Evolutionary conservation across 495 filamentous ascomycete genomes (phyloP).

Genomic region (Lentithecium fluviatile): DNA sequence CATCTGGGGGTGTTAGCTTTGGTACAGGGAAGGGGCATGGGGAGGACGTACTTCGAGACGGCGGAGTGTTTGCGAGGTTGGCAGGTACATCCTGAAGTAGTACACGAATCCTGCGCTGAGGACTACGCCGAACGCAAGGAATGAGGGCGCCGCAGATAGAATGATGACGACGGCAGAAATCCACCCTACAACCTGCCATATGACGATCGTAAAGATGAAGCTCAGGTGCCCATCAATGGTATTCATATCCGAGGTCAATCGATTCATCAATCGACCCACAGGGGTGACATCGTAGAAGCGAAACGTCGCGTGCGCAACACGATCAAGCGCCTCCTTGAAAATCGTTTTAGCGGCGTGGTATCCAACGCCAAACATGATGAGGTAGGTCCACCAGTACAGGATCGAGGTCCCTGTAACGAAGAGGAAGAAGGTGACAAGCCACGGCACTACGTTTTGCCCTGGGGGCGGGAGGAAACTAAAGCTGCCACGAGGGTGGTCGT

Average conservation of each 20-base stretch:
- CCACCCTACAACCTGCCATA: slow-evolving; percentile 66
- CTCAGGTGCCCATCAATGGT: slow-evolving; percentile 79
- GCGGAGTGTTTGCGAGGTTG: slow-evolving; percentile 76
- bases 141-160: slow-evolving; percentile 67
- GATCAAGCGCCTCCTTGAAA: slow-evolving; percentile 65
- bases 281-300: slow-evolving; percentile 86
- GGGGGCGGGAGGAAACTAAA: slow-evolving; percentile 65
- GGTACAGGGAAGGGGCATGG: neutral
- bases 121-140: slow-evolving; percentile 65
- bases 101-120: slow-evolving; percentile 63
- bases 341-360: slow-evolving; percentile 72
- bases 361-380: slow-evolving; percentile 64
- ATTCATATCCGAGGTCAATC: slow-evolving; percentile 79
- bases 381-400: slow-evolving; percentile 45
- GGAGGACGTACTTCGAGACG: slow-evolving; percentile 56
- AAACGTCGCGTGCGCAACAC: slow-evolving; percentile 75
- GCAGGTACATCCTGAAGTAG: slow-evolving; percentile 72
- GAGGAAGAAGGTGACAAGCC: slow-evolving; percentile 66
- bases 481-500: slow-evolving; percentile 39
- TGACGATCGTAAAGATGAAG: slow-evolving; percentile 62
- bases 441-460: slow-evolving; percentile 65
- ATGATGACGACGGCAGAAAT: slow-evolving; percentile 70
- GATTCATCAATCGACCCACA: slow-evolving; percentile 81
- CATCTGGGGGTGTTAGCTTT: slow-evolving; percentile 47
- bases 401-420: slow-evolving; percentile 65